Percentiles rank a stretch among this genome's conserved stretches.
phyloP scores from a whole-genome alignment of 2,329 filamentous ascomycete species.

The Colletotrichum costaricense region DNA sequence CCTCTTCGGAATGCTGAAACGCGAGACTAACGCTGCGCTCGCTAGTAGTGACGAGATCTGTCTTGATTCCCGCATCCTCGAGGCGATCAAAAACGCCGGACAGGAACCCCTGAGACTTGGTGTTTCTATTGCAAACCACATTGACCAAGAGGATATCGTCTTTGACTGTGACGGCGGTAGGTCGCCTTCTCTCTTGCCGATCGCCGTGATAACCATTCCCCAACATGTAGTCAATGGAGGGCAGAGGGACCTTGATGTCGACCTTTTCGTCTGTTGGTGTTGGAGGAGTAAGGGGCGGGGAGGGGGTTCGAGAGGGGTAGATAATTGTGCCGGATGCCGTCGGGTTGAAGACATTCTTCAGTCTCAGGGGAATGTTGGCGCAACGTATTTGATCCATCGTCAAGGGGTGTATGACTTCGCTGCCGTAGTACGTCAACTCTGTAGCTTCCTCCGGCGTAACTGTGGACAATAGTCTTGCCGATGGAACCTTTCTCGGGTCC shows the following conservation, averaged over 20 bases:
- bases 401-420: slow-evolving; percentile 97
- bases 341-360: slow-evolving; percentile 92
- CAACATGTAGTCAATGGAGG: slow-evolving; percentile 21
- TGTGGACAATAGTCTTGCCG: slow-evolving; percentile 82
- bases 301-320: slow-evolving; percentile 74
- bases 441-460: slow-evolving; percentile 96
- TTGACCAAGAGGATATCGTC: slow-evolving; percentile 97
- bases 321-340: slow-evolving; percentile 82
- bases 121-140: slow-evolving; percentile 96
- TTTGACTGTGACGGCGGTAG: slow-evolving; percentile 95
- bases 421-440: slow-evolving; percentile 92
- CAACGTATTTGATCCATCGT: slow-evolving; percentile 97
- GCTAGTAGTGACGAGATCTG: slow-evolving; percentile 95
- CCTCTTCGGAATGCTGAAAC: slow-evolving; percentile 80
- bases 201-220: slow-evolving; percentile 21
- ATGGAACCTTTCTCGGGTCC: slow-evolving; percentile 91
- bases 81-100: slow-evolving; percentile 95
- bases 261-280: slow-evolving; percentile 52
- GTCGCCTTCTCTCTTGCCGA: slow-evolving; percentile 62
- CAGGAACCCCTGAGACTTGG: slow-evolving; percentile 95
- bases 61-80: slow-evolving; percentile 85
- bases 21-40: slow-evolving; percentile 99
- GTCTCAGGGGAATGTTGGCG: slow-evolving; percentile 84
- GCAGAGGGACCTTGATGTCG: slow-evolving; percentile 58
- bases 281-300: slow-evolving; percentile 68